phyloP scores from a whole-genome alignment of 306 rosid genomes.

The Calophaca sinica region DNA sequence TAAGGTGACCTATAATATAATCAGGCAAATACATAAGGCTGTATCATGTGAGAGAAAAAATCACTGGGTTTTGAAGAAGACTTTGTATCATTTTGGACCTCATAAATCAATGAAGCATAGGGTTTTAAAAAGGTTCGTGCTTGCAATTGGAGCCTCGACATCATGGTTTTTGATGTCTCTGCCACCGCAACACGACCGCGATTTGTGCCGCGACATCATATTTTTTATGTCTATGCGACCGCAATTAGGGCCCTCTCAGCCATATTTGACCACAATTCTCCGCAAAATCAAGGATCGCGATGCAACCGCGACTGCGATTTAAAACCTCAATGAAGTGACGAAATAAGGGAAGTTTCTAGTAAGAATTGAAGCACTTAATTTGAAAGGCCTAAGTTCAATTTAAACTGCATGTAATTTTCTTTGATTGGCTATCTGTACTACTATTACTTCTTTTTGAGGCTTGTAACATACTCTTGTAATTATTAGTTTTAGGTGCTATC shows the following conservation, averaged over 20 bases:
- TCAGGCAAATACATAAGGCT: background rate
- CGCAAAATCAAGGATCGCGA: too few relatives aligned
- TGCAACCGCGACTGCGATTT: too few relatives aligned
- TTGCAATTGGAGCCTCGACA: too few relatives aligned
- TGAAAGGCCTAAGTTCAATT: background rate
- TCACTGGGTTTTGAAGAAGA: too few relatives aligned
- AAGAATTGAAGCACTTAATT: background rate
- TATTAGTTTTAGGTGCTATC: background rate
- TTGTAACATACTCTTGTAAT: slow-evolving; percentile 5
- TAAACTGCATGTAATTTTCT: background rate
- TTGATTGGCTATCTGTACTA: background rate
- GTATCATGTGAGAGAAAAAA: too few relatives aligned
- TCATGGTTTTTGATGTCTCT: too few relatives aligned
- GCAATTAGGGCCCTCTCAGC: too few relatives aligned
- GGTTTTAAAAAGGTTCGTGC: too few relatives aligned
- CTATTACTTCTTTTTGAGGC: background rate
- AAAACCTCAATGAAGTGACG: background rate
- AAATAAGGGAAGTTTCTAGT: slow-evolving; percentile 9
- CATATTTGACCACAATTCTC: too few relatives aligned
- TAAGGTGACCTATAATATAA: slow-evolving; percentile 66
- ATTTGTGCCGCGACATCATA: too few relatives aligned
- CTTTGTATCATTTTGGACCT: background rate
- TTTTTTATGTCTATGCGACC: too few relatives aligned
- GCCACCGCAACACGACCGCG: too few relatives aligned
- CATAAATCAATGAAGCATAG: background rate